phyloP scores from a whole-genome alignment of 2,329 filamentous ascomycete genomes.

The Sporothrix schenckii region DNA sequence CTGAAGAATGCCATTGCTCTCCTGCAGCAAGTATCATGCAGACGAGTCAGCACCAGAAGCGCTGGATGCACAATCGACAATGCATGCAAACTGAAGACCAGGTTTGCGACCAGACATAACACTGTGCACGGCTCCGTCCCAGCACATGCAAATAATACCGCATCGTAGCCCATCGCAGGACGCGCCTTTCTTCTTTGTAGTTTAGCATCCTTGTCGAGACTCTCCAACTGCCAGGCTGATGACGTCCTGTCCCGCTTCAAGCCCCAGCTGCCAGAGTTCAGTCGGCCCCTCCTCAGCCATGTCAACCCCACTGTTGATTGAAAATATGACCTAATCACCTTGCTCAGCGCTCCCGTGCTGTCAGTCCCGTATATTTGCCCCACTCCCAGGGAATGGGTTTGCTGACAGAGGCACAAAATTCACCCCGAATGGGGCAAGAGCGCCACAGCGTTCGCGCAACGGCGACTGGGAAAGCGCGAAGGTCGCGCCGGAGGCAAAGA shows the following conservation, averaged over 20 bases:
- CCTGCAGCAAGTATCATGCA: not conserved
- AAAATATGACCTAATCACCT: slow-evolving; percentile 2
- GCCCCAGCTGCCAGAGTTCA: not conserved
- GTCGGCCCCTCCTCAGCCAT: slow-evolving; percentile 11
- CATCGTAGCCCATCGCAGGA: not conserved
- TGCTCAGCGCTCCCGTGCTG: not conserved
- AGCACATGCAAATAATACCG: slow-evolving; percentile 14
- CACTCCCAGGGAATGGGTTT: not conserved
- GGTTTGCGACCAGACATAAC: not conserved
- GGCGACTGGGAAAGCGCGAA: slow-evolving; percentile 18
- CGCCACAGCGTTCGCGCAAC: slow-evolving; percentile 2
- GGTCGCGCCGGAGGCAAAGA: not conserved
- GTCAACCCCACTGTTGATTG: not conserved
- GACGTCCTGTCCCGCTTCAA: slow-evolving; percentile 18
- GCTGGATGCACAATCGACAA: not conserved
- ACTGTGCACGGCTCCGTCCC: not conserved
- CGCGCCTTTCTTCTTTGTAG: not conserved
- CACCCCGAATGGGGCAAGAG: not conserved
- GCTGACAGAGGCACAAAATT: slow-evolving; percentile 6
- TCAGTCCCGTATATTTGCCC: not conserved
- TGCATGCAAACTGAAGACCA: not conserved
- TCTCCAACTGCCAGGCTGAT: slow-evolving; percentile 5
- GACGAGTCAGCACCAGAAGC: not conserved
- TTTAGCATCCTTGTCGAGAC: not conserved
- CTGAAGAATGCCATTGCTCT: not conserved